A percentile compares a stretch with the other conserved stretches of the same genome.
phyloP scores from a whole-genome alignment of 495 filamentous ascomycete genomes.

The Neurospora tetraspora region DNA sequence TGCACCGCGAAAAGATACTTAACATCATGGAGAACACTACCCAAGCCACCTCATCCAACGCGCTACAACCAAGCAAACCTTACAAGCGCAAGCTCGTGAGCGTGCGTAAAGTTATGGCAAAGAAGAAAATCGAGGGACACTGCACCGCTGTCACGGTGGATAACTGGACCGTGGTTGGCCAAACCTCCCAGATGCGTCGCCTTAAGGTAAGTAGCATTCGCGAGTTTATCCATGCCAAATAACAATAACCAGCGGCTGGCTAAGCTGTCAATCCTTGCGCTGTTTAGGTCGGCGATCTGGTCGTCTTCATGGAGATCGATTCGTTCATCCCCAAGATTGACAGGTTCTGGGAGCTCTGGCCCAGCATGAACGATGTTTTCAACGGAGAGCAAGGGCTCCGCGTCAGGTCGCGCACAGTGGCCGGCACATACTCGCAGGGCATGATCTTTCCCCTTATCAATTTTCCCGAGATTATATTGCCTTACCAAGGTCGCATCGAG shows the following conservation, averaged over 20 bases:
- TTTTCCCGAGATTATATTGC: conserved; percentile 8
- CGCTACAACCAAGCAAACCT: neutral
- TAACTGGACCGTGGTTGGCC: neutral
- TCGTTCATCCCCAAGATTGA: conserved; percentile 7
- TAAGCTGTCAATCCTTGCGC: neutral
- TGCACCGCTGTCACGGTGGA: neutral
- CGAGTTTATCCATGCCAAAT: neutral
- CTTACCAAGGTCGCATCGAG: neutral
- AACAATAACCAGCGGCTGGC: neutral
- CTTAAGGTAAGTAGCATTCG: neutral
- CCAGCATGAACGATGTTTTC: neutral
- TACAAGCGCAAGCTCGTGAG: neutral
- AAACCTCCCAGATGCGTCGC: neutral
- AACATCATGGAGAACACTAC: neutral
- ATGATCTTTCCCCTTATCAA: conserved; percentile 5
- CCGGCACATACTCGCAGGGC: conserved; percentile 10
- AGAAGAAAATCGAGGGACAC: neutral
- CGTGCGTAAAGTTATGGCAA: neutral
- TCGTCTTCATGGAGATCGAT: conserved; percentile 19
- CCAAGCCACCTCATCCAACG: neutral
- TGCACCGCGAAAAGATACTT: neutral
- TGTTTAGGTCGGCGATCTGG: conserved; percentile 8
- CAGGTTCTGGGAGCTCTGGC: conserved; percentile 7
- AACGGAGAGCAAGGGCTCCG: conserved; percentile 4
- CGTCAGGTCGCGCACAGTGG: neutral